Evolutionary conservation across 345 rosid species (phyloP).

Genomic region (Citrus maxima): DNA sequence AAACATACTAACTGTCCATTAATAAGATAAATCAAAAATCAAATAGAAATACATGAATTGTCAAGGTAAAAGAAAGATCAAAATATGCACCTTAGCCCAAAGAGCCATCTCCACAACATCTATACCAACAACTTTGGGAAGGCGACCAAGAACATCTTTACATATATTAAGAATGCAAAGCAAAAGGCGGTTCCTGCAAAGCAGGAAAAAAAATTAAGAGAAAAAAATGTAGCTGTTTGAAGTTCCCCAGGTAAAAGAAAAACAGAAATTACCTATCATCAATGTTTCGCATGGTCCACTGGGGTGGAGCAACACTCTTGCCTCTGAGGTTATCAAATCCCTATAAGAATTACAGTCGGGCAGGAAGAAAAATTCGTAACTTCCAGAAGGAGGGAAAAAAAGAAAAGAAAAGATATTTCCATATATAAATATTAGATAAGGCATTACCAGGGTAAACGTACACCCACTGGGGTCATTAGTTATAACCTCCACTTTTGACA

Average conservation of each 20-base stretch:
- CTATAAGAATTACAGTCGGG: slow-evolving; percentile 47
- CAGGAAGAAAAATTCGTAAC: not conserved
- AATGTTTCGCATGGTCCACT: slow-evolving; percentile 97
- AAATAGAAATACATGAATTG: not conserved
- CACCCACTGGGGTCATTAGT: slow-evolving; percentile 97
- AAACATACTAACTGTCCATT: not conserved
- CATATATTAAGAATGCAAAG: slow-evolving; percentile 69
- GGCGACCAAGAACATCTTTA: slow-evolving; percentile 72
- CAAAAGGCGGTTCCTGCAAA: slow-evolving; percentile 69
- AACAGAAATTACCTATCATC: slow-evolving; percentile 71
- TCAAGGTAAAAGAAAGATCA: slow-evolving; percentile 19
- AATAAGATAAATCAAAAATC: not conserved
- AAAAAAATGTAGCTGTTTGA: not conserved
- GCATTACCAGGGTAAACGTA: slow-evolving; percentile 83
- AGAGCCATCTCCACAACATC: slow-evolving; percentile 96
- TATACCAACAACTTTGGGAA: slow-evolving; percentile 87
- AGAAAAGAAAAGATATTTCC: not conserved
- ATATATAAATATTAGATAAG: not conserved
- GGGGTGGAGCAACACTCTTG: slow-evolving; percentile 96
- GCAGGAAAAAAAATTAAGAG: not conserved
- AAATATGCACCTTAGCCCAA: slow-evolving; percentile 85
- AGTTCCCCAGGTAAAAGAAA: not conserved
- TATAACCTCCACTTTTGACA: slow-evolving; percentile 89
- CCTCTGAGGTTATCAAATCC: slow-evolving; percentile 99
- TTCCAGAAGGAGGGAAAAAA: not conserved